A percentile compares a stretch with the other conserved stretches of the same genome.
These are phyloP conservation scores for Leishmania mexicana DNA, from an alignment of 208 protist species.

Conservation along the genomic window DNA sequence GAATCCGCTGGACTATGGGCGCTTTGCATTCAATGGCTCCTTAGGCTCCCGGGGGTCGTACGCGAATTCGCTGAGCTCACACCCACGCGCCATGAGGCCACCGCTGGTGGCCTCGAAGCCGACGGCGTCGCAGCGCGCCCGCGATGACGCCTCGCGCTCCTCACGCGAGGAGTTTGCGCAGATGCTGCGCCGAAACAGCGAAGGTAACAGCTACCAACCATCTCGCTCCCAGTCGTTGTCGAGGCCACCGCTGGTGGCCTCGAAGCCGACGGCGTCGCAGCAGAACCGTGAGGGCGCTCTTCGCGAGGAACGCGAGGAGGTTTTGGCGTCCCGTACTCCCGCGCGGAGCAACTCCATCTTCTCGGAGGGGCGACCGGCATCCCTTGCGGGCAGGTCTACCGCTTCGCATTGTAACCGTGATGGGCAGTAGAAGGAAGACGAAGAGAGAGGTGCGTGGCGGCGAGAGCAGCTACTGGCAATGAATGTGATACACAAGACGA, in stretches of 20 bases:
- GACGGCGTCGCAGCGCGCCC: constrained; percentile 36
- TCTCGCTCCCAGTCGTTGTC: constrained; percentile 52
- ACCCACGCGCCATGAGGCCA: constrained; percentile 26
- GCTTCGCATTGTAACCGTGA: constrained; percentile 36
- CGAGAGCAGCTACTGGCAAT: background rate
- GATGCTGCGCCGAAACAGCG: constrained; percentile 27
- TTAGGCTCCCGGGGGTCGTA: constrained; percentile 25
- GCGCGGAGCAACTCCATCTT: constrained; percentile 34
- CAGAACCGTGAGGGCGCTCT: constrained; percentile 41
- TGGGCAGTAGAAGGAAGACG: background rate
- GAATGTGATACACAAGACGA: background rate
- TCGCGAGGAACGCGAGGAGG: constrained; percentile 34
- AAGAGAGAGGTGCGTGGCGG: background rate
- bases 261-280: constrained; percentile 59
- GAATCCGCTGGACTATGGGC: constrained; percentile 30
- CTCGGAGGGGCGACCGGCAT: constrained; percentile 27
- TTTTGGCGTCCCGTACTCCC: constrained; percentile 7
- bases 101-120: constrained; percentile 44
- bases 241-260: constrained; percentile 53
- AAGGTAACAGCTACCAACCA: constrained; percentile 33
- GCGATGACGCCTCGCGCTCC: constrained; percentile 30
- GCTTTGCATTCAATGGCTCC: constrained; percentile 14
- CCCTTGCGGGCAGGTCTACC: constrained; percentile 27
- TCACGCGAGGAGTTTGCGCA: constrained; percentile 22
- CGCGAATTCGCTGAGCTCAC: constrained; percentile 30